Evolutionary conservation across 2,329 filamentous ascomycete genomes (phyloP), one percentile per base, ranked within the genome.

Genomic region (Akanthomyces lecanii): DNA sequence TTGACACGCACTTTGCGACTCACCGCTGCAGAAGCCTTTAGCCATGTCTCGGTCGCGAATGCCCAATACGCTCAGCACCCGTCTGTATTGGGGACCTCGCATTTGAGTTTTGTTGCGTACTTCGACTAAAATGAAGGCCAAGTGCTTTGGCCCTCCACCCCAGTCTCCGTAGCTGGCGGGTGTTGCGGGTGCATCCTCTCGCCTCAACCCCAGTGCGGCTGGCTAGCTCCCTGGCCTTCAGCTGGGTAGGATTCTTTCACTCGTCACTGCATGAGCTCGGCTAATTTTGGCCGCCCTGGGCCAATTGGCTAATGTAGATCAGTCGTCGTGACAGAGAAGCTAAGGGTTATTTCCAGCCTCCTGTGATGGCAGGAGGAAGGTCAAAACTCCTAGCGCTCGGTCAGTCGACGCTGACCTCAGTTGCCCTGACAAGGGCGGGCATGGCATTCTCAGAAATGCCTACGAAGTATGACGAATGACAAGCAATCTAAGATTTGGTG

Each of bases 111-210:
- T 38, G 21, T 44, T 55, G 40, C 50, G 30, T 28, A 30, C 44
- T 61, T 61, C 42, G 59, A 40, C 59, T 54, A 40, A 48, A 55
- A 61, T 54, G 59, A 61, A 54, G 10, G 28, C 42, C 28, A 23
- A 33, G 51, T 61, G 51, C 59, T 54, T 47, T 38, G 59, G 59
- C 59, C 59, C 16, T 47, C 40, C 38, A 51, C 59, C 59, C 59
- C 38, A 12, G 38, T 42, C 38, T 61, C 40, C 42, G 42, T 54
- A 36, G 25, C 57, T 14, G 36, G 23, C 45, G 33, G 57, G 21
- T 30, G 12, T 14, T 23, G 23, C 45, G 33, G 57, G 21, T 30
- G 12, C 30, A 11, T 25, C 44, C 21, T 36, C 28, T 45, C n/a
- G 42, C 21, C 30, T 61, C 38, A 38, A 45, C 14, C 42, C 50